A percentile compares a stretch with the other conserved stretches of the same genome.
Evolutionary conservation across 768 basidiomycete species (phyloP).

Genomic region (Cyclocybe aegerita): DNA sequence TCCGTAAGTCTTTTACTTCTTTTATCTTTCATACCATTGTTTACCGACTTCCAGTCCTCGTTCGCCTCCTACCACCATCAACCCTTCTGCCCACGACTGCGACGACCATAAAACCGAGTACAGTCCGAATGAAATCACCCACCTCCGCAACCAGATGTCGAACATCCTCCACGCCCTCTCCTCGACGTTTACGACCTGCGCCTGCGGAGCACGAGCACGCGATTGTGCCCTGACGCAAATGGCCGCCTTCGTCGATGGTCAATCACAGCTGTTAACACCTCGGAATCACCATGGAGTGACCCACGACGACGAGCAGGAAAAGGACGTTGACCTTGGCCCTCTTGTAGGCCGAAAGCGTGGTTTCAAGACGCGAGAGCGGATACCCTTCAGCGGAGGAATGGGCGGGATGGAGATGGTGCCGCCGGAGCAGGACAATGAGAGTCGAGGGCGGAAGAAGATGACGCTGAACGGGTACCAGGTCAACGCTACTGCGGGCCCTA

Average conservation of each 20-base stretch:
- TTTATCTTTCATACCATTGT: conserved; percentile 9
- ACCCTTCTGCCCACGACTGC: not conserved
- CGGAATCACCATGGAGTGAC: too few species aligned
- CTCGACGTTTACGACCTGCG: conserved; percentile 73
- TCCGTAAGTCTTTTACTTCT: conserved; percentile 43
- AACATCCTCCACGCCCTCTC: conserved; percentile 69
- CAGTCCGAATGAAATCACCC: conserved; percentile 47
- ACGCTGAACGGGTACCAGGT: not conserved
- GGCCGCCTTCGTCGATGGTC: conserved; percentile 53
- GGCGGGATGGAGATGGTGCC: conserved; percentile 28
- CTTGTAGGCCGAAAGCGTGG: conserved; percentile 60
- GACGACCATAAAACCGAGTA: not conserved
- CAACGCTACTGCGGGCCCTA: too few species aligned
- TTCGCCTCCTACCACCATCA: too few species aligned
- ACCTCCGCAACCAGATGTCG: conserved; percentile 64
- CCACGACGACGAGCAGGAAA: too few species aligned
- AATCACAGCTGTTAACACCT: not conserved
- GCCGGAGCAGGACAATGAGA: not conserved
- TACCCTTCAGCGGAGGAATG: conserved; percentile 59
- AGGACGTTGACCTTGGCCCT: conserved; percentile 55
- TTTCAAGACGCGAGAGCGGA: conserved; percentile 58
- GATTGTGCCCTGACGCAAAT: conserved; percentile 68
- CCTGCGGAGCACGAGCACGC: conserved; percentile 60
- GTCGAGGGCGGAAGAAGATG: conserved; percentile 2
- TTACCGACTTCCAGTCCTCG: conserved; percentile 2